Evolutionary conservation across 2,329 filamentous ascomycete genomes (phyloP).

Genomic region (Penicillium rolfsii): DNA sequence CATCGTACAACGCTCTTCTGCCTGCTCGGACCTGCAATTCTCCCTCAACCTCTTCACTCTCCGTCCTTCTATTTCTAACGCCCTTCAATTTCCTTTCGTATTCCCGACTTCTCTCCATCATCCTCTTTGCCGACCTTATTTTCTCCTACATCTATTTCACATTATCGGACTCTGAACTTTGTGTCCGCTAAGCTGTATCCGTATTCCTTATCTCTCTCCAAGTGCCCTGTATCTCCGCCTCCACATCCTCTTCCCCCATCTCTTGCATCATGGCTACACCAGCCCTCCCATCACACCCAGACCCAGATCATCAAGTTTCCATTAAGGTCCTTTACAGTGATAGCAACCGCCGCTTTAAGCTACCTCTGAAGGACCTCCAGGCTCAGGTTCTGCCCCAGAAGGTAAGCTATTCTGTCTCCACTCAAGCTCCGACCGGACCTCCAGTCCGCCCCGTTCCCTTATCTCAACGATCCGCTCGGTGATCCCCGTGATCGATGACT

Average conservation of each 20-base stretch:
- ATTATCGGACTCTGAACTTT: slow-evolving; percentile 3
- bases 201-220: slow-evolving; percentile 17
- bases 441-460: slow-evolving; percentile 26
- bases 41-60: slow-evolving; percentile 22
- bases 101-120: slow-evolving; percentile 21
- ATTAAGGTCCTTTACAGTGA: slow-evolving; percentile 83
- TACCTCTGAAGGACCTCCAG: slow-evolving; percentile 82
- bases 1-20: slow-evolving; percentile 14
- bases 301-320: slow-evolving; percentile 74
- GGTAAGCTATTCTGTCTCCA: slow-evolving; percentile 66
- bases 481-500: slow-evolving; percentile 16
- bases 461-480: slow-evolving; percentile 16
- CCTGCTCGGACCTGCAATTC: slow-evolving; percentile 12
- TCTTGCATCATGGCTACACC: slow-evolving; percentile 39
- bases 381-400: slow-evolving; percentile 75
- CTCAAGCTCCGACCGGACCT: slow-evolving; percentile 38
- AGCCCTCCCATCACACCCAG: slow-evolving; percentile 49
- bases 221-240: slow-evolving; percentile 4
- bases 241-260: slow-evolving; percentile 19
- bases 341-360: slow-evolving; percentile 78
- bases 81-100: slow-evolving; percentile 20
- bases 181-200: not conserved
- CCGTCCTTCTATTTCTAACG: slow-evolving; percentile 24
- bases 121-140: slow-evolving; percentile 19
- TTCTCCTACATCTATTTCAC: slow-evolving; percentile 11